These are phyloP conservation scores for Pseudogymnoascus sp. DNA, from an alignment of 2,329 filamentous ascomycete species.

Conservation along the genomic window DNA sequence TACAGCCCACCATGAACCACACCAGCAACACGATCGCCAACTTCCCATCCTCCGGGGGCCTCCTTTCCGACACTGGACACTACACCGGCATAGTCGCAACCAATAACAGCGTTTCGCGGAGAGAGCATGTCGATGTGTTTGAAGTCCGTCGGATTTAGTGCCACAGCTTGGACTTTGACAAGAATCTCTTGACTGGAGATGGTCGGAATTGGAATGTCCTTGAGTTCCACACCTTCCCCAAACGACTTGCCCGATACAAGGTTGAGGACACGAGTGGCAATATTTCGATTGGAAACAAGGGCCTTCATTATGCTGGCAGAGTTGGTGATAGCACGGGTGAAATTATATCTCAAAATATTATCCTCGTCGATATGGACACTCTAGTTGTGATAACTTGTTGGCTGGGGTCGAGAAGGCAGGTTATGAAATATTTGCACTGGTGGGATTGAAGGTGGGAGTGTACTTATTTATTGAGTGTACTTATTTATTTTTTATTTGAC, in stretches of 20 bases:
- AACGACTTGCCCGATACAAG: constrained; percentile 13
- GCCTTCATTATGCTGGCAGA: constrained; percentile 13
- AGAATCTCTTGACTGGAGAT: constrained; percentile 27
- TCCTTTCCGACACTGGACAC: constrained; percentile 38
- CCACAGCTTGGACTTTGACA: constrained; percentile 22
- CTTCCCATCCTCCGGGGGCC: constrained; percentile 35
- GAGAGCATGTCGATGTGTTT: constrained; percentile 25
- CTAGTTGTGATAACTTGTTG: too few relatives aligned
- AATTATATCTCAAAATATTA: too few relatives aligned
- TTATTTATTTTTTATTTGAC: too few relatives aligned
- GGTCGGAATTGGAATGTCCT: constrained; percentile 19
- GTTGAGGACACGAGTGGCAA: constrained; percentile 12
- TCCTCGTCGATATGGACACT: too few relatives aligned
- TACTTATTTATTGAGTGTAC: too few relatives aligned
- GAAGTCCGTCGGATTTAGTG: constrained; percentile 28
- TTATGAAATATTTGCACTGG: too few relatives aligned
- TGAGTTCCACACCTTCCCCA: not conserved
- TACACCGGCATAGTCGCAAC: constrained; percentile 40
- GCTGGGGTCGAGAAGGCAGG: too few relatives aligned
- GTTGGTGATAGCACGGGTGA: too few relatives aligned
- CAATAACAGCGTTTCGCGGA: constrained; percentile 23
- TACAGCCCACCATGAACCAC: constrained; percentile 24
- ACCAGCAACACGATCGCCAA: constrained; percentile 41
- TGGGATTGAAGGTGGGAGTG: too few relatives aligned
- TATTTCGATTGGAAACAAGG: constrained; percentile 11